Base-by-base conservation (phyloP, 1,284 basidiomycete genomes). In the Ustilago hordei region DNA sequence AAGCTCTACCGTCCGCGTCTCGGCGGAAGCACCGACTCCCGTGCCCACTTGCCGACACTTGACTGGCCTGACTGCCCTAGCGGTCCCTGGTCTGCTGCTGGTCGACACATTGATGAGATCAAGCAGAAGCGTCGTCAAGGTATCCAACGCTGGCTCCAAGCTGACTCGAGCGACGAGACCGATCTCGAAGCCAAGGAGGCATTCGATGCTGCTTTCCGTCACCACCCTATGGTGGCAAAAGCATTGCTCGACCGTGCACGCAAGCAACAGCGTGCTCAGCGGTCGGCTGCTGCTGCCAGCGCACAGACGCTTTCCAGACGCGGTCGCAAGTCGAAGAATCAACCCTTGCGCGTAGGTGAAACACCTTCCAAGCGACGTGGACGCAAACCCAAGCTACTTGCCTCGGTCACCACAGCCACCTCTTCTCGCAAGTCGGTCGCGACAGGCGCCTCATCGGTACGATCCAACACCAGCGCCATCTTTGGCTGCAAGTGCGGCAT, bases 211-310 rank as follows among this genome's bases (percentile, higher is more conserved):
- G 63, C 63, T 36, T 77, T 50, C 47, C 60, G 64, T n/a, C 77
- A 80, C 55, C 81, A 83, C 50, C 81, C 81, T n/a, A 83, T 83
- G 81, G 78, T 83, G 13, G 81, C 81, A 50, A 83, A 83, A 58
- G 81, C 75, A 3, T 53, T 83, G 53, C 68, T 75, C 43, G 81
- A 83, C 59, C 80, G 81, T 9, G 70, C 73, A 31, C 71, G 76
- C 55, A 80, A 70, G 45, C 53, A 70, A 9, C 69, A 72, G 35
- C 65, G 63, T 8, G 62, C 71, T 48, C 69, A 65, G 62, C 55
- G 55, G n/a, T 54, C 61, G 2, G 70, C 67, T n/a, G 69, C 67
- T 4, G 69, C 61, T 15, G 45, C 34, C 4, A 55, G 39, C 45
- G 54, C 56, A n/a, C 41, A 17, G 34, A 64, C 41, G n/a, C 72